Evolutionary conservation across 371 early-diverging fungal genomes (phyloP), one percentile per base, ranked within the genome.

Genomic region (Parasitella parasitica): DNA sequence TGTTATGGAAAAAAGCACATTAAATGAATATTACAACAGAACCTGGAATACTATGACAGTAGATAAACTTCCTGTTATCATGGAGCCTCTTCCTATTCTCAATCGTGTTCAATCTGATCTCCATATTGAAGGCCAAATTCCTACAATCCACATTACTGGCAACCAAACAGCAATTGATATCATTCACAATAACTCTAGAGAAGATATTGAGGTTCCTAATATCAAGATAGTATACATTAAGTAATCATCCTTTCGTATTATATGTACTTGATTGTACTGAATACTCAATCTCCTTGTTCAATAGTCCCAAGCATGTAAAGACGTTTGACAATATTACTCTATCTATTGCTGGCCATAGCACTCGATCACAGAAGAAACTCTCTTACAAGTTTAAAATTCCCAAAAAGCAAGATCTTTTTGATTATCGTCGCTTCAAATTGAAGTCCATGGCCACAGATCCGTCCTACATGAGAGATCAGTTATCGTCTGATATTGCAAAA

Each of bases 391-490:
- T 76, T 9, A 65, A 73, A 24, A 41, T 73, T 20, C 34, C 54
- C 6, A 72, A 77, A 34, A 59, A 69, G 18, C 36, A 67, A 13
- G 49, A 55, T 15, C 61, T 76, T 4, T 70, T 59, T 49, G 75
- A 67, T 0, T 74, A 70, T 28, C 61, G 65, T 22, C 63, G 61
- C 26, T 48, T 77, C 43, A 77, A 77, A 49, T 51, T 74, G 24
- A 64, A 72, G 15, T 59, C 78, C 6, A 65, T 69, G 36, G 41
- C 58, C 16, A 74, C 73, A 2, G 84, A 84, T 39, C 73, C 77
- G 0, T 71, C 79, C 1, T 79, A 72, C 57, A 75, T 84, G 43
- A 72, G 78, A 27, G 84, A 84, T 34, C 78, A 77, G 54, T 22
- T 84, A 24, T 73, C 72, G 20, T 74, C 80, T 35, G 78, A 76